A percentile compares a stretch with the other conserved stretches of the same genome.
Evolutionary conservation across 2,329 filamentous ascomycete genomes (phyloP).

Genomic region (Thielaviopsis euricoi): DNA sequence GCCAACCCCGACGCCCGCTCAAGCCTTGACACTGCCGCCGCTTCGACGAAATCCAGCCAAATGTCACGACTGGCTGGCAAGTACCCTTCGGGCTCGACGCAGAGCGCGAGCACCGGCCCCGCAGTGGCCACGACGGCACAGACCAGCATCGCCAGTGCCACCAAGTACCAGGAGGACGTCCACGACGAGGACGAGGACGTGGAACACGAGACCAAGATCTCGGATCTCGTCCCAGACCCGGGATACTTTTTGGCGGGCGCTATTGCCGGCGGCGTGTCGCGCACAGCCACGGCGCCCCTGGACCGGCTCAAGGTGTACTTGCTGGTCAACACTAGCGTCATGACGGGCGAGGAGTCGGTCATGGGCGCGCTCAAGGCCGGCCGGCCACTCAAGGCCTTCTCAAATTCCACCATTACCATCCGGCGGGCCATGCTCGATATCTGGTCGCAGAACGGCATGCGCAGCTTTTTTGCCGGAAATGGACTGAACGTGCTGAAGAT

Average conservation of each 20-base stretch:
- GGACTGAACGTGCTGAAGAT: conserved; percentile 94
- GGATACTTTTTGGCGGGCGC: conserved; percentile 97
- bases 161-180: neutral
- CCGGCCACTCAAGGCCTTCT: conserved; percentile 44
- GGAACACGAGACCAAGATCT: conserved; percentile 30
- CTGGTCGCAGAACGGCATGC: conserved; percentile 6
- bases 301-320: conserved; percentile 96
- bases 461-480: conserved; percentile 47
- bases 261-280: conserved; percentile 82
- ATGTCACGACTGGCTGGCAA: too few relatives aligned
- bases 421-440: conserved; percentile 36
- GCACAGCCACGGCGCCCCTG: conserved; percentile 87
- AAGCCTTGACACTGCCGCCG: neutral
- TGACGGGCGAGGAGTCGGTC: conserved; percentile 31
- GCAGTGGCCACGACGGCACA: too few relatives aligned
- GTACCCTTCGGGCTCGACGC: too few relatives aligned
- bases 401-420: conserved; percentile 57
- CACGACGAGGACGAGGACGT: neutral
- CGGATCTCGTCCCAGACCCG: conserved; percentile 63
- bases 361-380: conserved; percentile 54
- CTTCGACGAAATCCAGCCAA: too few relatives aligned
- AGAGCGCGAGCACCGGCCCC: too few relatives aligned
- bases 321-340: conserved; percentile 62
- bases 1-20: too few relatives aligned
- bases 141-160: too few relatives aligned